Percentiles rank a stretch among this genome's conserved stretches.
Evolutionary conservation across 805 yeast species (phyloP).

Genomic region (Komagataella pseudopastoris): DNA sequence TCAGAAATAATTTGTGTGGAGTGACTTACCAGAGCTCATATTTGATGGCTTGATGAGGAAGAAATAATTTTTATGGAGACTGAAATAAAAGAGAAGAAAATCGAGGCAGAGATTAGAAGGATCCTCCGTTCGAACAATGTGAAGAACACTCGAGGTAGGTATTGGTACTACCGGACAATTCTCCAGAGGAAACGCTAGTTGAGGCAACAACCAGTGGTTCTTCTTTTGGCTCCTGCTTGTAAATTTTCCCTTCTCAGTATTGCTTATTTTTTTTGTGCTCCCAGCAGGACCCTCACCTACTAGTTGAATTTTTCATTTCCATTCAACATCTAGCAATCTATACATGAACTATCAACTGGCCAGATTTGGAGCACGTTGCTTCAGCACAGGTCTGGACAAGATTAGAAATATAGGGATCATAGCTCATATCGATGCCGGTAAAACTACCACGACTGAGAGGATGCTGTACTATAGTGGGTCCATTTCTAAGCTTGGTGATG

Average conservation of each 20-base stretch:
- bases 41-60: background rate
- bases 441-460: conserved; percentile 94
- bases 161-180: no score
- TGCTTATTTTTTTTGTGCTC: background rate
- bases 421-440: conserved; percentile 99
- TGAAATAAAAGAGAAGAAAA: background rate
- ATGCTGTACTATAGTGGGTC: conserved; percentile 86
- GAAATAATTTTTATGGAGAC: background rate
- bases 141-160: background rate
- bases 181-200: no score
- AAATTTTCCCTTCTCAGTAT: background rate
- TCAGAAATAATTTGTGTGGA: no score
- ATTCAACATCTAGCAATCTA: background rate
- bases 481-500: conserved; percentile 74
- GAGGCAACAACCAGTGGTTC: no score
- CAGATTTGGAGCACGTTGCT: background rate
- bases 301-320: background rate
- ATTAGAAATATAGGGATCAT: conserved; percentile 88
- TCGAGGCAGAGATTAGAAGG: background rate
- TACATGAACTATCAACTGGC: background rate
- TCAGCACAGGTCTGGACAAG: conserved; percentile 7
- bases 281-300: background rate
- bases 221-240: no score
- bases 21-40: background rate
- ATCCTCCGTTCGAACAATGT: background rate